A percentile compares a stretch with the other conserved stretches of the same genome.
Evolutionary conservation across 2,329 filamentous ascomycete genomes (phyloP).

Genomic region (Colletotrichum orbiculare): DNA sequence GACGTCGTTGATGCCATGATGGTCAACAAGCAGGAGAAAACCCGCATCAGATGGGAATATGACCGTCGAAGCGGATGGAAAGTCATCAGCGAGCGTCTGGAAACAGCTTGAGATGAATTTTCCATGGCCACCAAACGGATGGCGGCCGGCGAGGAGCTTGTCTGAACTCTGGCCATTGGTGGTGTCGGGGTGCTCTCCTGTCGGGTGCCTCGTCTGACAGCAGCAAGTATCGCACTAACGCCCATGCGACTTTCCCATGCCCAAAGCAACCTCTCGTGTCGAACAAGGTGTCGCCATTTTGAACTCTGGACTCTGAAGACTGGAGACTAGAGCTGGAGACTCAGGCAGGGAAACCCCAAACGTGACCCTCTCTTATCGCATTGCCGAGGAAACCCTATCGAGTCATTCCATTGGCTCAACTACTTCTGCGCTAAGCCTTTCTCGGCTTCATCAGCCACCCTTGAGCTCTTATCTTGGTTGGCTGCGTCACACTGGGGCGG

Average conservation of each 20-base stretch:
- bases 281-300: slow-evolving; percentile 15
- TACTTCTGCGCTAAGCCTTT: slow-evolving; percentile 40
- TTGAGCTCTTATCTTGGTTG: slow-evolving; percentile 38
- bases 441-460: slow-evolving; percentile 40
- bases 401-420: slow-evolving; percentile 41
- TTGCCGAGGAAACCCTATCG: slow-evolving; percentile 43
- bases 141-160: no score
- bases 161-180: no score
- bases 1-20: no score
- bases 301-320: no score
- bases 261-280: slow-evolving; percentile 21
- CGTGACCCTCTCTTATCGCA: slow-evolving; percentile 40
- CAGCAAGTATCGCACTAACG: slow-evolving; percentile 18
- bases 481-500: slow-evolving; percentile 38
- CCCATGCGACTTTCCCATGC: slow-evolving; percentile 30
- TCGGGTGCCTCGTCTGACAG: not conserved
- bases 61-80: not conserved
- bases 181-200: no score
- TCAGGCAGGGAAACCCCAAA: slow-evolving; percentile 32
- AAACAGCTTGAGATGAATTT: slow-evolving; percentile 8
- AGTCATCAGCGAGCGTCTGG: not conserved
- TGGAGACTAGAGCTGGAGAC: not conserved
- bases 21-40: no score
- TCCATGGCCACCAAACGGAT: not conserved
- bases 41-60: not conserved